Evolutionary conservation across 2,329 filamentous ascomycete species (phyloP), one percentile per base, ranked within the genome.

Genomic region (Ramichloridium luteum): DNA sequence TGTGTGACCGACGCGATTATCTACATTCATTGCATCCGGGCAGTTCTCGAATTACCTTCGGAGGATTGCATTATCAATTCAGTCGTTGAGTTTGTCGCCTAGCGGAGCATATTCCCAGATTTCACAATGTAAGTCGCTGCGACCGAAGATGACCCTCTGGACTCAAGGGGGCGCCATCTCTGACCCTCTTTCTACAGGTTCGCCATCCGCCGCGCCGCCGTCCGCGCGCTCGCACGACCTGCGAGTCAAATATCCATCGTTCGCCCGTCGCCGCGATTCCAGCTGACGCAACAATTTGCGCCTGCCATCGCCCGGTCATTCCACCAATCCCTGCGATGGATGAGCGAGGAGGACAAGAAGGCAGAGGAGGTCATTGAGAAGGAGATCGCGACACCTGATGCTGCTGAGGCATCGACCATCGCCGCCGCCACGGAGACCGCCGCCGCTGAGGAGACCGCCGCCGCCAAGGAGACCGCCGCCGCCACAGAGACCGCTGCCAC

Each of bases 131-230:
- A n/a, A n/a, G n/a, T n/a, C n/a, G n/a, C n/a, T n/a, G n/a, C n/a
- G n/a, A n/a, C n/a, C n/a, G n/a, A n/a, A n/a, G n/a, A n/a, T n/a
- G n/a, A n/a, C n/a, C n/a, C n/a, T n/a, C n/a, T n/a, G n/a, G n/a
- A n/a, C 25, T 13, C 25, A 27, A 13, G 16, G 16, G 25, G 16
- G 6, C 23, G 13, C 25, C 22, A 14, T 15, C 9, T 4, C 27
- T 20, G 18, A 16, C 17, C 16, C 12, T 18, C 27, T 25, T 23
- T 15, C 14, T 36, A 25, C 41, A 76, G 71, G 72, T 68, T 65
- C 57, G 60, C 61, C 42, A 58, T 78, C 44, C 70, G 72, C 39
- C 70, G 68, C 48, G 60, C 66, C 43, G 69, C 71, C 44, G 59
- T 65, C 48, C 68, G 70, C 48, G 64, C 70, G 29, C 47, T 73